These are phyloP conservation scores for Physocladia obscura DNA, from an alignment of 192 early-diverging fungal genomes.

Conservation along the genomic window DNA sequence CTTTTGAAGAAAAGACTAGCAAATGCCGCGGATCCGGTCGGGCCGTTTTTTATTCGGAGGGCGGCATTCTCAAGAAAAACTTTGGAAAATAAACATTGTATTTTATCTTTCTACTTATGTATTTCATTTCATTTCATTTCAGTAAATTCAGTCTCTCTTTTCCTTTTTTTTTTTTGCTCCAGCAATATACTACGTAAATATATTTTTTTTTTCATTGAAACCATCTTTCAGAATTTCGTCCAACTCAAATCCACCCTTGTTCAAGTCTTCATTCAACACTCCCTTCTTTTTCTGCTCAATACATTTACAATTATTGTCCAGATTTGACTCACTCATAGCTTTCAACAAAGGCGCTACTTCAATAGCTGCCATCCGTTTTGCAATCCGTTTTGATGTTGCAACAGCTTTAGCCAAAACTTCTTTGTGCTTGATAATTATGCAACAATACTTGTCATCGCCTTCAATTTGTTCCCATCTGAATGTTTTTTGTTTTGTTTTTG, in stretches of 20 bases:
- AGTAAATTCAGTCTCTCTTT: no score
- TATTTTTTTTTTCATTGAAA: no score
- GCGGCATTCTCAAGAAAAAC: no score
- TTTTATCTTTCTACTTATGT: no score
- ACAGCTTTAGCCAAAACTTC: neutral
- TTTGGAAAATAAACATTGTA: no score
- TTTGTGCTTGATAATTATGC: conserved; percentile 9
- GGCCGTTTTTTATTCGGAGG: conserved; percentile 62
- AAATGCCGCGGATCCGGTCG: conserved; percentile 54
- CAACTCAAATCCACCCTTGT: no score
- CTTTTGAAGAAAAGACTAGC: conserved; percentile 80
- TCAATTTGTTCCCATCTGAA: neutral
- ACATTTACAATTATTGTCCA: conserved; percentile 1
- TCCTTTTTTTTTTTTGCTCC: no score
- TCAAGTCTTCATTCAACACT: no score
- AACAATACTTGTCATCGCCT: neutral
- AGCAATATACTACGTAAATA: no score
- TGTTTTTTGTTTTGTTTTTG: neutral
- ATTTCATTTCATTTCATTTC: no score
- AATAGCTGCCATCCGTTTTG: conserved; percentile 3
- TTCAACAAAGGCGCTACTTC: neutral
- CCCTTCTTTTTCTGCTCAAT: neutral
- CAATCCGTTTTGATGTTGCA: neutral
- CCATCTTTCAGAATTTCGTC: no score
- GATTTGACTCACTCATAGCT: neutral